phyloP scores from a whole-genome alignment of 2,329 filamentous ascomycete genomes.

The Fusarium chaquense region DNA sequence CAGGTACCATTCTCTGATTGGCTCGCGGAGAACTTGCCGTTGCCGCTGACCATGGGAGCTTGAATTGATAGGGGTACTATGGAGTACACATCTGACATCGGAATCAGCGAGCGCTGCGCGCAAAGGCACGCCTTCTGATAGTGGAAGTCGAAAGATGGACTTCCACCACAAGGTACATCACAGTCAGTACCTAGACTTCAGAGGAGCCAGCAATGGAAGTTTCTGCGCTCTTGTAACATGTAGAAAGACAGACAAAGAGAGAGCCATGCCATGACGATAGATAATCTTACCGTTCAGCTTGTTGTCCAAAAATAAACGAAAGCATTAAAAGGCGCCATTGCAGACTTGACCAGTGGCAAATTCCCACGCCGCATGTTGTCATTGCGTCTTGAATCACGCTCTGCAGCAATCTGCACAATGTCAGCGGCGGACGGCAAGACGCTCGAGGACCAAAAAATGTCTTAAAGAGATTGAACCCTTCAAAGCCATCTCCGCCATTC shows the following conservation, averaged over 20 bases:
- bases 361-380: not conserved
- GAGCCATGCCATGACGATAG: not conserved
- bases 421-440: not conserved
- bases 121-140: constrained; percentile 21
- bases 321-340: not conserved
- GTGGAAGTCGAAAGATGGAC: constrained; percentile 3
- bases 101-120: constrained; percentile 27
- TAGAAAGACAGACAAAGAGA: not conserved
- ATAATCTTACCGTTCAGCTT: not conserved
- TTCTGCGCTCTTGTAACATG: not conserved
- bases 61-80: constrained; percentile 18
- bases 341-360: not conserved
- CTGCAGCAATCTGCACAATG: not conserved
- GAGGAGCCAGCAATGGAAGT: not conserved
- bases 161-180: not conserved
- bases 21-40: constrained; percentile 49
- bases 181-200: not conserved
- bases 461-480: not conserved
- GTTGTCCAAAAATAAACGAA: not conserved
- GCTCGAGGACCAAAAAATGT: not conserved
- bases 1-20: constrained; percentile 58
- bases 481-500: not conserved
- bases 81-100: constrained; percentile 4
- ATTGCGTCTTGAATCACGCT: not conserved
- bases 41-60: constrained; percentile 30